Conservation (phyloP, 345 rosid genomes). For the Pistacia atlantica region DNA sequence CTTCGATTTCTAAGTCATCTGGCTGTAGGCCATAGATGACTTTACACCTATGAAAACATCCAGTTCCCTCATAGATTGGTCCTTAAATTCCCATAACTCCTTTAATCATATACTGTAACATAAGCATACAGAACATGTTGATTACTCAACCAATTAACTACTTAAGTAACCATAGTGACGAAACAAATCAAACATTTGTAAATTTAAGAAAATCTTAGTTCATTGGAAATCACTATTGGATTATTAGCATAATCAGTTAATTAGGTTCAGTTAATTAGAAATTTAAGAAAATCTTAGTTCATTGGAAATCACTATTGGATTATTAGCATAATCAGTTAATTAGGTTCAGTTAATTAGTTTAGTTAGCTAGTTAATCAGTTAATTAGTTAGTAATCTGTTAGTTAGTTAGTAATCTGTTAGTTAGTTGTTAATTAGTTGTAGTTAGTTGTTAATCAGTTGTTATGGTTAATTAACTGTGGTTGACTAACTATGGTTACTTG, state of each 20-base stretch:
- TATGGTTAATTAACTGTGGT: too few relatives aligned
- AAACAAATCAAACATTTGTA: not conserved
- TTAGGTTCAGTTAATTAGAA: not conserved
- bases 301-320: not conserved
- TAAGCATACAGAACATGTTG: not conserved
- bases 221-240: not conserved
- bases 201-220: slow-evolving; percentile 17
- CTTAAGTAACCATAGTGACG: too few relatives aligned
- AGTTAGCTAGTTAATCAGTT: too few relatives aligned
- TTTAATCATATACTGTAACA: slow-evolving; percentile 21
- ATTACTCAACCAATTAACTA: not conserved
- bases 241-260: too few relatives aligned
- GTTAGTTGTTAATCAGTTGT: too few relatives aligned
- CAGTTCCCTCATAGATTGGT: slow-evolving; percentile 49
- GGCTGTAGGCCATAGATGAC: slow-evolving; percentile 55
- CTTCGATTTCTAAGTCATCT: slow-evolving; percentile 19
- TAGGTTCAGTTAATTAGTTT: too few relatives aligned
- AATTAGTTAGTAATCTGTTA: too few relatives aligned
- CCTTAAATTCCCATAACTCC: slow-evolving; percentile 62
- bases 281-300: slow-evolving; percentile 17
- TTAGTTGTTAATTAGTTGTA: too few relatives aligned
- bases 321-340: too few relatives aligned
- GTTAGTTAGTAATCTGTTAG: too few relatives aligned
- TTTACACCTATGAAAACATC: slow-evolving; percentile 62
- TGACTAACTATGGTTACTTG: too few relatives aligned